Conservation (phyloP, 2,329 filamentous ascomycete genomes). For the Thelonectria olida region DNA sequence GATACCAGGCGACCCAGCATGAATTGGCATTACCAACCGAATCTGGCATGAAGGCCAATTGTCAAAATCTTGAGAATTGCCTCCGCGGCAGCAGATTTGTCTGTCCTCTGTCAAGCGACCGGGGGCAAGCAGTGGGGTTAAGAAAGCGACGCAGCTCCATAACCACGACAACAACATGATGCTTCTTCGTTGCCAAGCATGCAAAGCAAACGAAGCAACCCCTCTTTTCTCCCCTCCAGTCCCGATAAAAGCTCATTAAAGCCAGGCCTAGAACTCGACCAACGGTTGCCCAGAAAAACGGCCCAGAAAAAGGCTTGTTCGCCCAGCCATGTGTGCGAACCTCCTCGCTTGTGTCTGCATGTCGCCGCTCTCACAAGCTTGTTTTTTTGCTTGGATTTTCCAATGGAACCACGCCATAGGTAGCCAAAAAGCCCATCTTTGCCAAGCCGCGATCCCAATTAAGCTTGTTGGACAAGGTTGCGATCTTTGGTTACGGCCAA, state of each 20-base stretch:
- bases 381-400: neutral
- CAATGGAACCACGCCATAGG: neutral
- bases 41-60: neutral
- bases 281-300: neutral
- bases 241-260: neutral
- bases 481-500: conserved; percentile 18
- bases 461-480: conserved; percentile 25
- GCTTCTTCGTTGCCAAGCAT: conserved; percentile 6
- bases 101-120: conserved; percentile 2
- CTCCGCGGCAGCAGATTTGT: neutral
- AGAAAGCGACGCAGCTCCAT: neutral
- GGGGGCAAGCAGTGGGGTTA: conserved; percentile 13
- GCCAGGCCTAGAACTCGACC: neutral
- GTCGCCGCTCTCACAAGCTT: conserved; percentile 11
- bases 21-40: neutral
- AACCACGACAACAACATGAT: neutral
- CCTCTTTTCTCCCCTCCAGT: conserved; percentile 10
- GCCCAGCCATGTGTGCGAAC: neutral
- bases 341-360: conserved; percentile 12
- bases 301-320: conserved; percentile 5
- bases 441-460: conserved; percentile 20
- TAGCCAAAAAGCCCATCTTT: neutral
- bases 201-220: neutral
- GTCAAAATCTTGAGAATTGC: neutral
- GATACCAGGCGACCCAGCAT: neutral